phyloP scores from a whole-genome alignment of 1,284 basidiomycete genomes.

The Meripilus lineatus region DNA sequence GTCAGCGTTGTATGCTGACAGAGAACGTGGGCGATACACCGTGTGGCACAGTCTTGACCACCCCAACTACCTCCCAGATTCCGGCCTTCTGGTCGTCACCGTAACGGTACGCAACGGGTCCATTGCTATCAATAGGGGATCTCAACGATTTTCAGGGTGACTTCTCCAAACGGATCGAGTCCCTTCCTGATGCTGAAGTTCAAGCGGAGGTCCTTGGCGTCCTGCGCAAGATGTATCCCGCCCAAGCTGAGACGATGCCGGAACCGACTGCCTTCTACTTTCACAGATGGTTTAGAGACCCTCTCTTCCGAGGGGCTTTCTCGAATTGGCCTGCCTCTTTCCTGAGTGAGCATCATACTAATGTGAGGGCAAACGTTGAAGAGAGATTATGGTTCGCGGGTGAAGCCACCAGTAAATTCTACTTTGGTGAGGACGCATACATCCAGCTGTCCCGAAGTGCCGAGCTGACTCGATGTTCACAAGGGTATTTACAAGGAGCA shows the following conservation, averaged over 20 bases:
- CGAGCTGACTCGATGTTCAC: background rate
- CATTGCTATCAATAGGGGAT: background rate
- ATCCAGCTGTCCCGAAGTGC: background rate
- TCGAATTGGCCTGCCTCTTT: slow-evolving; percentile 66
- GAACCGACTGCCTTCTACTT: slow-evolving; percentile 50
- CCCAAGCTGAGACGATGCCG: slow-evolving; percentile 42
- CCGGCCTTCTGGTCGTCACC: slow-evolving; percentile 59
- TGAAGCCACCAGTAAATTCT: slow-evolving; percentile 54
- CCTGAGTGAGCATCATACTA: slow-evolving; percentile 45
- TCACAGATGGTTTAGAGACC: slow-evolving; percentile 51
- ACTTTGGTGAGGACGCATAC: slow-evolving; percentile 42
- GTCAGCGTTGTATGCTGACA: slow-evolving; percentile 63
- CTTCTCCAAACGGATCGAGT: slow-evolving; percentile 53
- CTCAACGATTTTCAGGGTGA: slow-evolving; percentile 38
- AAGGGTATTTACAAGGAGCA: slow-evolving; percentile 34
- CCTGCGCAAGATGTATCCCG: slow-evolving; percentile 54
- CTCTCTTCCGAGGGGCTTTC: slow-evolving; percentile 60
- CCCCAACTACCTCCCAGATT: slow-evolving; percentile 52
- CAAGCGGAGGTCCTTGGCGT: slow-evolving; percentile 50
- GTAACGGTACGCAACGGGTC: slow-evolving; percentile 45
- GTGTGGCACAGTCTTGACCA: slow-evolving; percentile 71
- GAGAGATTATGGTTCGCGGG: slow-evolving; percentile 58
- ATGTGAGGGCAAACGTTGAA: slow-evolving; percentile 51
- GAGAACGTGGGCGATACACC: slow-evolving; percentile 58
- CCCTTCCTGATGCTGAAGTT: slow-evolving; percentile 42